These are phyloP conservation scores for Populus hybrid DNA, from an alignment of 441 rosid genomes.

Conservation along the genomic window DNA sequence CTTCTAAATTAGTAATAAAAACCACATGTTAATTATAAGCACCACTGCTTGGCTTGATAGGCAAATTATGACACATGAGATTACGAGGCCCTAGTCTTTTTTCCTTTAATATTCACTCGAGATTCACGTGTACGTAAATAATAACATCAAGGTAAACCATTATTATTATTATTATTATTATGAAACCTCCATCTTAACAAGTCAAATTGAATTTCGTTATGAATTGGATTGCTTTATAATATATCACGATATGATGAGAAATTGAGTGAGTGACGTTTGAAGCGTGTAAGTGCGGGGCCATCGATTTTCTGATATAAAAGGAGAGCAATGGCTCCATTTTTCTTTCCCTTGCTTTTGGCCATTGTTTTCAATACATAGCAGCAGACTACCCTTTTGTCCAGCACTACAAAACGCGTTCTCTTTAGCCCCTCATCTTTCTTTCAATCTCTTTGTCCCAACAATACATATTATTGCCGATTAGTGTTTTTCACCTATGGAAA, in stretches of 20 bases:
- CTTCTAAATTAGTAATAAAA: background rate
- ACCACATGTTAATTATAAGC: too few relatives aligned
- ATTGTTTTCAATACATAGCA: constrained; percentile 15
- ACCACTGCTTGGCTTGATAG: too few relatives aligned
- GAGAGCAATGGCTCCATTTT: constrained; percentile 17
- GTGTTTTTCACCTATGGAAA: constrained; percentile 39
- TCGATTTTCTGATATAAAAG: constrained; percentile 21
- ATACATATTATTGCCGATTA: background rate
- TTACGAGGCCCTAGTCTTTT: background rate
- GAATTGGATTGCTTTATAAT: background rate
- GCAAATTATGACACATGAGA: background rate
- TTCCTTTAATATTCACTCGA: background rate
- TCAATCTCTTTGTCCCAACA: background rate
- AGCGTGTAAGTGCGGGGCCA: constrained; percentile 7
- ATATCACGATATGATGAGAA: background rate
- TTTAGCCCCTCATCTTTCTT: background rate
- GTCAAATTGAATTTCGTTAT: background rate
- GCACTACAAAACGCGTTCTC: constrained; percentile 11
- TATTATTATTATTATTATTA: too few relatives aligned
- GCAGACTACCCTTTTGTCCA: background rate
- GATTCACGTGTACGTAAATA: background rate
- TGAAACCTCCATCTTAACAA: background rate
- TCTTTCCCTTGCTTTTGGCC: constrained; percentile 30
- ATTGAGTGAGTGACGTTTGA: background rate
- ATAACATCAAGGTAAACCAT: background rate